These are phyloP conservation scores for Arthrobotrys sinensis DNA, from an alignment of 2,329 filamentous ascomycete genomes.

Conservation along the genomic window DNA sequence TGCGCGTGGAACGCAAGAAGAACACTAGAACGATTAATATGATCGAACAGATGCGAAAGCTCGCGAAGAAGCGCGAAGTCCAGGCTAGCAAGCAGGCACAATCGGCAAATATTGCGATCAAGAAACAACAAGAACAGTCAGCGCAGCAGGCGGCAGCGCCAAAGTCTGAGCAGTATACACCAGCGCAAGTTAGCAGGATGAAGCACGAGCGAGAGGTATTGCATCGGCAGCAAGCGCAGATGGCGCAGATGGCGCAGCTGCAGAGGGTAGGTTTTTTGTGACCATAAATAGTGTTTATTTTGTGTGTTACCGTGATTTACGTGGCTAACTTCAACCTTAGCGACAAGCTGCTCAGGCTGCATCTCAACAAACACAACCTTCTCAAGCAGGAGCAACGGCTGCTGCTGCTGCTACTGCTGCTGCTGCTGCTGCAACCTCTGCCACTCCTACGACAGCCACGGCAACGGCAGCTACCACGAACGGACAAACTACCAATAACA, in stretches of 20 bases:
- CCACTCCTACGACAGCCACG: constrained; percentile 13
- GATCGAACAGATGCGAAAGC: constrained; percentile 93
- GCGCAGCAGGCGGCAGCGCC: constrained; percentile 70
- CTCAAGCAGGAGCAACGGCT: not conserved
- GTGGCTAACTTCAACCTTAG: constrained; percentile 4
- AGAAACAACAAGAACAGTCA: constrained; percentile 83
- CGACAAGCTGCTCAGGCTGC: constrained; percentile 33
- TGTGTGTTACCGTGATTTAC: not conserved
- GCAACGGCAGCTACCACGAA: constrained; percentile 2
- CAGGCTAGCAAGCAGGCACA: constrained; percentile 89
- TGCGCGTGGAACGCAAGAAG: constrained; percentile 87
- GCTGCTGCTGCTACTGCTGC: not conserved
- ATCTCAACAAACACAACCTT: constrained; percentile 20
- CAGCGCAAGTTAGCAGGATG: constrained; percentile 89
- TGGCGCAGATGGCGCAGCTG: constrained; percentile 74
- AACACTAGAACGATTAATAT: constrained; percentile 89
- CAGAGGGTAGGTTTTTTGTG: constrained; percentile 68
- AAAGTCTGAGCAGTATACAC: constrained; percentile 78
- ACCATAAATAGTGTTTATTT: not conserved
- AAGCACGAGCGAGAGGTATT: constrained; percentile 88
- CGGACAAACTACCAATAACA: constrained; percentile 22
- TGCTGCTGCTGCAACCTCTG: constrained; percentile 4
- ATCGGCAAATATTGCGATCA: constrained; percentile 75
- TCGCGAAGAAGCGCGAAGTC: constrained; percentile 93
- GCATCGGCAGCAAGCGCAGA: constrained; percentile 72